A percentile compares a stretch with the other conserved stretches of the same genome.
Evolutionary conservation across 208 protist species (phyloP).

Genomic region (Leishmania gerbilli): DNA sequence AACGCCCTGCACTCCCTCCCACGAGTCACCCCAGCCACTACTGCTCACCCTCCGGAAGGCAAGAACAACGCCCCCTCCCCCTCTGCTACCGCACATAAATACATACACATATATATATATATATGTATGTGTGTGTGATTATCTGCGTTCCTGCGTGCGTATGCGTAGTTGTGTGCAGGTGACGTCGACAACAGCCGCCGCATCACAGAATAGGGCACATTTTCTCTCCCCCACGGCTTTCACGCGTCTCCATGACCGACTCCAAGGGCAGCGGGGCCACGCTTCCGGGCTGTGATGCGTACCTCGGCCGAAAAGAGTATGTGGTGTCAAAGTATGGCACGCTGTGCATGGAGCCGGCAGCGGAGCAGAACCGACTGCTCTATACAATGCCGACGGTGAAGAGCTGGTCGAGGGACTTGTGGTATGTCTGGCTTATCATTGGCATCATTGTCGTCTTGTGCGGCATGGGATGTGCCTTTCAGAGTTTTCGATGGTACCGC

Average conservation of each 20-base stretch:
- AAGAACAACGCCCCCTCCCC: not conserved
- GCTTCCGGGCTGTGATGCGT: constrained; percentile 6
- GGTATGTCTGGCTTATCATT: constrained; percentile 39
- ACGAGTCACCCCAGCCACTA: not conserved
- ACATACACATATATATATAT: not conserved
- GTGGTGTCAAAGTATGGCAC: not conserved
- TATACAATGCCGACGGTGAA: constrained; percentile 20
- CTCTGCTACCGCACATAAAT: not conserved
- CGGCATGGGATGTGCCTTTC: constrained; percentile 10
- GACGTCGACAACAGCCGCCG: not conserved
- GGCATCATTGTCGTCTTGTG: constrained; percentile 9
- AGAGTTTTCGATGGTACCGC: constrained; percentile 22
- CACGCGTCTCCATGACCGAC: not conserved
- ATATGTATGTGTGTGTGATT: not conserved
- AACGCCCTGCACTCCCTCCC: not conserved
- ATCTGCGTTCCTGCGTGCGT: not conserved
- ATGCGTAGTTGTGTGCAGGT: not conserved
- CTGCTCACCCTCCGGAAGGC: not conserved
- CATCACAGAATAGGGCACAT: not conserved
- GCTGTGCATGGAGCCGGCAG: constrained; percentile 16
- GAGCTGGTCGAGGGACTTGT: constrained; percentile 31
- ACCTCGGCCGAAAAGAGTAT: not conserved
- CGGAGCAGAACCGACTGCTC: not conserved
- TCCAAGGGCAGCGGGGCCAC: not conserved
- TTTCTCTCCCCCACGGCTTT: too few relatives aligned